phyloP scores from a whole-genome alignment of 306 rosid genomes.

The Cercis canadensis region DNA sequence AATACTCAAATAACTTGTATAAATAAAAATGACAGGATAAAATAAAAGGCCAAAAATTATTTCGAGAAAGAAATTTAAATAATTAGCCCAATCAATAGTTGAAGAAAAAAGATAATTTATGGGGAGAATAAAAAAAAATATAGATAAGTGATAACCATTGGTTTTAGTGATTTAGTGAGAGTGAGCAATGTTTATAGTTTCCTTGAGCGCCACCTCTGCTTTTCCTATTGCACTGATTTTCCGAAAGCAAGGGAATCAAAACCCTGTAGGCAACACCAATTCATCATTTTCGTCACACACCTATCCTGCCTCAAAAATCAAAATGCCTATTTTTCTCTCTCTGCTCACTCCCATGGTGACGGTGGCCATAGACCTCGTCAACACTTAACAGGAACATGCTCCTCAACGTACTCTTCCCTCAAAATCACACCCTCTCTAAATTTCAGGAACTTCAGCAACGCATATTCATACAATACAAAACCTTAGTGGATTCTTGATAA shows the following conservation, averaged over 20 bases:
- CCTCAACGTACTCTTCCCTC: no score
- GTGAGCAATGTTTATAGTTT: background rate
- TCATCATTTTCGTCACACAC: constrained; percentile 26
- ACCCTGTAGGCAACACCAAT: constrained; percentile 28
- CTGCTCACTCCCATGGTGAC: background rate
- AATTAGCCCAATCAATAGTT: no score
- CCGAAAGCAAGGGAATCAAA: constrained; percentile 55
- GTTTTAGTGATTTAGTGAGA: background rate
- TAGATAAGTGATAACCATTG: no score
- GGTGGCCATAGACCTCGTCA: no score
- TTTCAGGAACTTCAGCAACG: background rate
- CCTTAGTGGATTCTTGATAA: background rate
- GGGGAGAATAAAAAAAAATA: background rate
- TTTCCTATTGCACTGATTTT: constrained; percentile 30
- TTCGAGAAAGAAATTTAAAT: background rate
- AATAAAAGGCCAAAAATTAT: no score
- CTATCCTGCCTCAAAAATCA: no score
- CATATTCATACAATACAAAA: background rate
- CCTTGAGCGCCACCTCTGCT: constrained; percentile 5
- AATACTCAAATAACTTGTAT: no score
- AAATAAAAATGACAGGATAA: no score
- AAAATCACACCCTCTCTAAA: no score
- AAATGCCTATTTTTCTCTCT: background rate
- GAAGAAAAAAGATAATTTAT: background rate
- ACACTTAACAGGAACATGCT: no score